A percentile compares a stretch with the other conserved stretches of the same genome.
Conservation (phyloP, 148 eudicot species). For the Bassia scoparia region DNA sequence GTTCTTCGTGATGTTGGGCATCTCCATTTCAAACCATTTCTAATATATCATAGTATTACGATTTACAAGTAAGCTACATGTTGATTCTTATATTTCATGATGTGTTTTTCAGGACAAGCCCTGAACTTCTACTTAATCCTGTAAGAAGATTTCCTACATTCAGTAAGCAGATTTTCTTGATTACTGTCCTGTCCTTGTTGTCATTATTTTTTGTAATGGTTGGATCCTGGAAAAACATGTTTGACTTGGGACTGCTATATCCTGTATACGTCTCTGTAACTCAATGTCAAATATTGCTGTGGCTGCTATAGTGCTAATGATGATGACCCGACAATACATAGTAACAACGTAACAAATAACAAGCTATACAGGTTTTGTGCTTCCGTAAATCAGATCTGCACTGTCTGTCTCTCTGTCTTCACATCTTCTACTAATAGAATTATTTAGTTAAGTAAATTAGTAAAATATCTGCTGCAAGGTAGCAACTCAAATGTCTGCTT, state of each 20-base stretch:
- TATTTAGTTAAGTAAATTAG: too few relatives aligned
- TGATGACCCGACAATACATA: too few relatives aligned
- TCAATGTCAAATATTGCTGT: background rate
- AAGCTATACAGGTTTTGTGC: too few relatives aligned
- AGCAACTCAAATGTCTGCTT: too few relatives aligned
- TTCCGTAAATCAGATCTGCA: too few relatives aligned
- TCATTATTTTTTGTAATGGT: background rate
- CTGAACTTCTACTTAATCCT: constrained; percentile 93
- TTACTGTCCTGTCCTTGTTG: background rate
- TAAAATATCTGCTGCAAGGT: too few relatives aligned
- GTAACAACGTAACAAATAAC: too few relatives aligned
- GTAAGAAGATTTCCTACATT: constrained; percentile 45
- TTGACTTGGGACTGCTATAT: background rate
- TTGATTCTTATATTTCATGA: constrained; percentile 14
- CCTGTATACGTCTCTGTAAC: background rate
- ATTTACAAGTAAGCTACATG: background rate
- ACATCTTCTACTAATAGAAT: too few relatives aligned
- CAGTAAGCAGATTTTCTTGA: constrained; percentile 23
- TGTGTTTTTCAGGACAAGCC: constrained; percentile 77
- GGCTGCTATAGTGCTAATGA: background rate
- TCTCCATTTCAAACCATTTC: background rate
- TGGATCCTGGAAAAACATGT: background rate
- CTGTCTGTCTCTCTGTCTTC: too few relatives aligned
- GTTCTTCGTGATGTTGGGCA: background rate
- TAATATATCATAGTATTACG: background rate